Evolutionary conservation across 1,139 yeast species (phyloP), one percentile per base, ranked within the genome.

Genomic region (Taiozyma sp.): DNA sequence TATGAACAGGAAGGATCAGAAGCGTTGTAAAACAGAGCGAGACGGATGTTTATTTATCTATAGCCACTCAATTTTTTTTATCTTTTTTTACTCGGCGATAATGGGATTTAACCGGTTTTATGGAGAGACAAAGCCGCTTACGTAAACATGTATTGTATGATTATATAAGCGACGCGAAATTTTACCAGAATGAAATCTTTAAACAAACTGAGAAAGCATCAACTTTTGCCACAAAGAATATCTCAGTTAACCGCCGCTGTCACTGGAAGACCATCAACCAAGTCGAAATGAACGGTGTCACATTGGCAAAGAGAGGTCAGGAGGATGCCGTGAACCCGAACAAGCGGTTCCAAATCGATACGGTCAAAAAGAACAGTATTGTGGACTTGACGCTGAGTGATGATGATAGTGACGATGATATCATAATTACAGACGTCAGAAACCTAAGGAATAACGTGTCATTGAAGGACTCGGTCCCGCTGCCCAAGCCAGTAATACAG

Each of bases 391-490:
- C 54, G 1, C 45, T 44, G 24, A 41, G 42, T 22, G 48, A 47
- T 36, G 49, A 44, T 24, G 52, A 49, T 29, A 38, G 40, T 39
- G 57, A 52, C 34, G 57, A 54, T 45, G 58, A 53, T 46, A 51
- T 55, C 10, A 36, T 49, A 8, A 55, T 55, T 2, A 47, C 49
- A n/a, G 54, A 51, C 6, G 41, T 47, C 13, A 45, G 57, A 16
- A 40, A 50, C 12, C 22, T 51, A 16, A 28, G 36, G 8, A 45
- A 43, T 16, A 24, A 40, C 29, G 23, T 23, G 16, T 24, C 43
- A 2, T 14, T 40, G 19, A 12, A 43, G 19, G 19, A n/a, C 13
- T 12, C 36, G 19, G 30, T 16, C 4, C 38, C 29, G 6, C 38
- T 14, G n/a, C 38, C 38, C 8, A 16, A 32, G 13, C 6, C 45